Conservation (phyloP, 176 grass and related monocot species). For the Areca catechu region DNA sequence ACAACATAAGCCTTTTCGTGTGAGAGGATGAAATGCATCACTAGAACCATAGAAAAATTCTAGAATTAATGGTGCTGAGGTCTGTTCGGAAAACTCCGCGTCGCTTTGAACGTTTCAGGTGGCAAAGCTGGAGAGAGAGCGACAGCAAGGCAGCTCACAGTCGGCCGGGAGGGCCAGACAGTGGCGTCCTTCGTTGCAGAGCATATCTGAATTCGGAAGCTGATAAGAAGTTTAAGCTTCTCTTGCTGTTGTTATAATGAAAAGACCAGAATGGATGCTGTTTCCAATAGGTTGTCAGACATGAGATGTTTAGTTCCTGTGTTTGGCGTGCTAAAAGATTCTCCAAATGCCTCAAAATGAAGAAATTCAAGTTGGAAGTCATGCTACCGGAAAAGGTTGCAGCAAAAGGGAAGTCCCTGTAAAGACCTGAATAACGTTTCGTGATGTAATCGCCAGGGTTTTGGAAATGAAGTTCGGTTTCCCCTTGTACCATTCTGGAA, state of each 20-base stretch:
- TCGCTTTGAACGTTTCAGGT: not conserved
- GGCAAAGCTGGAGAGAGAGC: constrained; percentile 40
- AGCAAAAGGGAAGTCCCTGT: too few species aligned
- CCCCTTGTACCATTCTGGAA: too few species aligned
- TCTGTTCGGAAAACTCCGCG: not conserved
- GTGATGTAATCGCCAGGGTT: too few species aligned
- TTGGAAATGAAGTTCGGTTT: too few species aligned
- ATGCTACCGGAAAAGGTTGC: too few species aligned
- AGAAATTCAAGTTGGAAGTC: too few species aligned
- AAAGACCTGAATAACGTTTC: too few species aligned
- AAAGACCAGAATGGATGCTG: too few species aligned
- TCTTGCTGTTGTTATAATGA: too few species aligned
- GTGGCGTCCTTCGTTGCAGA: constrained; percentile 84
- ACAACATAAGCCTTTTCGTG: too few species aligned
- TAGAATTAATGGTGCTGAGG: not conserved
- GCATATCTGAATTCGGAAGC: constrained; percentile 60
- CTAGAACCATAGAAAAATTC: not conserved
- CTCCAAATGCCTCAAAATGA: too few species aligned
- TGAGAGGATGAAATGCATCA: too few species aligned
- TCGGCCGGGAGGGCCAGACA: constrained; percentile 29
- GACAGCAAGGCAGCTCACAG: constrained; percentile 28
- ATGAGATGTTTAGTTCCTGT: constrained; percentile 24
- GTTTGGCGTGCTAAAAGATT: constrained; percentile 14
- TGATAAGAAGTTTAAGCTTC: not conserved
- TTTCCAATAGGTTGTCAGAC: constrained; percentile 19